Evolutionary conservation across 345 rosid species (phyloP), one percentile per base, ranked within the genome.

Genomic region (rapeseed (Brassica napus)): DNA sequence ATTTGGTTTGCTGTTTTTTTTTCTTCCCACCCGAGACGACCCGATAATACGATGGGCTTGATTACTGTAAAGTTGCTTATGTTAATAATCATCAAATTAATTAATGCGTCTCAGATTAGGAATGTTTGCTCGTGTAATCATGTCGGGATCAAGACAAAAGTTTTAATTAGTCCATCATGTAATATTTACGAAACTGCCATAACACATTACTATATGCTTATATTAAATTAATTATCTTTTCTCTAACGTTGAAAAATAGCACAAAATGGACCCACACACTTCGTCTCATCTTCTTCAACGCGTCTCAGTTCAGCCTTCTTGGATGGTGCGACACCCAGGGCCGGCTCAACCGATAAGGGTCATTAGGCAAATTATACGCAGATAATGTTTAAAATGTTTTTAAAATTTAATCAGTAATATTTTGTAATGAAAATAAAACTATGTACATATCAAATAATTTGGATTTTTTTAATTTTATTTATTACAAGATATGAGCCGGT

Each of bases 101-200:
- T 54, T 54, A 69, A 68, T 80, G 75, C 35, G 52, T 35, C 58
- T 68, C n/a, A 10, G 24, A 49, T 68, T 54, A 62, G 82, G 79
- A 74, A 79, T 79, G 75, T 79, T 74, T 74, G 74, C 21, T 52
- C 57, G 57, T 52, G 57, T 52, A 52, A 52, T n/a, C 57, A 52
- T 52, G 57, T 52, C 57, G 2, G 57, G 57, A 52, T 52, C 57
- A 52, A n/a, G 57, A 52, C 57, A 52, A 52, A 52, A n/a, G 8
- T 5, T 1, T 5, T 52, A n/a, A 52, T n/a, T 52, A n/a, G 0
- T n/a, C 57, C 2, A n/a, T 15, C 8, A 52, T 18, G 8, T 1
- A 5, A 52, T 52, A 52, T n/a, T 52, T n/a, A 52, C 57, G 21
- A 15, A 52, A 52, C 21, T 52, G 57, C 57, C 57, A 47, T 47